Conservation (phyloP, 306 rosid genomes). For the Nissolia schottii region DNA sequence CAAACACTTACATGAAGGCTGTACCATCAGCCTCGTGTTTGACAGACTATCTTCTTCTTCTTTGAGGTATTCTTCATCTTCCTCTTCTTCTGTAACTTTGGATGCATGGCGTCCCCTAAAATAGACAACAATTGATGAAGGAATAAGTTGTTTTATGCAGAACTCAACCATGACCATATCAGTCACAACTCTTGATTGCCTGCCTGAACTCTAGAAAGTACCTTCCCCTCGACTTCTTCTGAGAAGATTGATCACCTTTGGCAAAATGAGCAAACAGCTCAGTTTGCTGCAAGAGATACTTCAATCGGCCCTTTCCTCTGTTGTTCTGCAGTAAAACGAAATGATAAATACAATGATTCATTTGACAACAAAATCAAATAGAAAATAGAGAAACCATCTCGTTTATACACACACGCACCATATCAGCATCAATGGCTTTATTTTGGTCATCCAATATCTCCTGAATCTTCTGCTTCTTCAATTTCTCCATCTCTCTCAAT, state of each 20-base stretch:
- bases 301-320: constrained; percentile 84
- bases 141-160: not conserved
- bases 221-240: constrained; percentile 82
- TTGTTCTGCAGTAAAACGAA: constrained; percentile 56
- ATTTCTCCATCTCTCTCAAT: constrained; percentile 63
- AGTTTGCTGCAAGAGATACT: constrained; percentile 95
- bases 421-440: constrained; percentile 86
- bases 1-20: constrained; percentile 76
- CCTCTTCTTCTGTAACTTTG: constrained; percentile 97
- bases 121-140: constrained; percentile 15
- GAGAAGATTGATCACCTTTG: constrained; percentile 71
- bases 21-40: constrained; percentile 72
- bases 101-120: constrained; percentile 97
- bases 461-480: constrained; percentile 88
- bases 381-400: not conserved
- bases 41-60: constrained; percentile 90
- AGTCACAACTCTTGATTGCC: not conserved
- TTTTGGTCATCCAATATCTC: constrained; percentile 83
- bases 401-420: constrained; percentile 51
- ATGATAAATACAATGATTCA: not conserved
- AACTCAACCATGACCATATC: not conserved
- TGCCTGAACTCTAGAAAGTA: constrained; percentile 20
- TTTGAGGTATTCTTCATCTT: constrained; percentile 93
- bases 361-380: not conserved
- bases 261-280: constrained; percentile 98